Percentiles rank a stretch among this genome's conserved stretches.
Conservation (phyloP, 208 protist species). For the Tritrichomonas musculus region DNA sequence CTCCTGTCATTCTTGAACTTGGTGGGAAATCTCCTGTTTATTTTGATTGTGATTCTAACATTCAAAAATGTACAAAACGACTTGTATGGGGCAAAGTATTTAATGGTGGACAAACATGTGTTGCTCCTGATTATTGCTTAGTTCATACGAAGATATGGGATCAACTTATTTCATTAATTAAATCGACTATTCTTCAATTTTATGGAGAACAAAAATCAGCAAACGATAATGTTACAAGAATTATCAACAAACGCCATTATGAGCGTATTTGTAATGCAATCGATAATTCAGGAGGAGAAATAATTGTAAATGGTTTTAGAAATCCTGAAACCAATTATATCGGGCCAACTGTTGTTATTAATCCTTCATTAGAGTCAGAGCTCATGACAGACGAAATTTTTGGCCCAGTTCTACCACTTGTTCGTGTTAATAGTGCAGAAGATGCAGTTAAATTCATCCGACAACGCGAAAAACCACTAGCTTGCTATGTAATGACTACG, state of each 20-base stretch:
- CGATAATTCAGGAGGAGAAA: not conserved
- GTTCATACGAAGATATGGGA: not conserved
- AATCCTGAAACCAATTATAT: not conserved
- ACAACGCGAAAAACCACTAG: not conserved
- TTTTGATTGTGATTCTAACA: slow-evolving; percentile 54
- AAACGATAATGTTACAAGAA: not conserved
- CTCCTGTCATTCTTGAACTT: slow-evolving; percentile 78
- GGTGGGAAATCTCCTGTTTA: slow-evolving; percentile 80
- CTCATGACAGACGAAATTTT: slow-evolving; percentile 29
- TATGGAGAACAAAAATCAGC: not conserved
- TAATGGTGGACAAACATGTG: slow-evolving; percentile 17
- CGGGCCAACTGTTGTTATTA: not conserved
- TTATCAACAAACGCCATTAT: slow-evolving; percentile 8
- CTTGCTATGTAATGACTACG: not conserved
- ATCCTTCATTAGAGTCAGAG: not conserved
- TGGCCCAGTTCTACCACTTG: slow-evolving; percentile 2
- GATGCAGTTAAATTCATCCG: not conserved
- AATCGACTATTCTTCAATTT: not conserved
- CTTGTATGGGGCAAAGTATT: not conserved
- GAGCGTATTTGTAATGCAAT: not conserved
- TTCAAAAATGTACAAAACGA: not conserved
- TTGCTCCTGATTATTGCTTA: not conserved
- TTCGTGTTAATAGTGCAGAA: not conserved
- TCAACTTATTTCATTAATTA: not conserved
- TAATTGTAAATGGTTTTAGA: not conserved